phyloP scores from a whole-genome alignment of 2,329 filamentous ascomycete species.

The Rhynchosporium graminicola region DNA sequence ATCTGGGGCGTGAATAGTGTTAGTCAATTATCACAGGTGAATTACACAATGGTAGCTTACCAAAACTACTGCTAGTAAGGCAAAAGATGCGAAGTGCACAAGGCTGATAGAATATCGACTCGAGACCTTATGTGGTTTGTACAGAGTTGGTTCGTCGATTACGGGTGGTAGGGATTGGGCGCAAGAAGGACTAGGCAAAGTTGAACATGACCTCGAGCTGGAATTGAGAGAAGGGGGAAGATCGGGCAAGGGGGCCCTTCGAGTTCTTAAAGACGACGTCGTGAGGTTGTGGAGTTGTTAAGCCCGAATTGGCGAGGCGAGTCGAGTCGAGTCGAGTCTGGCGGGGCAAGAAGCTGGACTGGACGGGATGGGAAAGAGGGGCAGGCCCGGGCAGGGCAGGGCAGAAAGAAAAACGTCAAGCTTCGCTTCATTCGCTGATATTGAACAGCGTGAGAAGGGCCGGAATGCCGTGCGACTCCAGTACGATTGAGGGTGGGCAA shows the following conservation, averaged over 20 bases:
- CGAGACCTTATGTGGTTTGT: conserved; percentile 32
- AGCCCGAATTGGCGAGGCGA: conserved; percentile 34
- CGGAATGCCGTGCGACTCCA: conserved; percentile 27
- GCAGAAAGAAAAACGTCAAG: conserved; percentile 1
- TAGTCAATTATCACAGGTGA: background rate
- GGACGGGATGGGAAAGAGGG: conserved; percentile 21
- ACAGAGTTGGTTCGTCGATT: conserved; percentile 28
- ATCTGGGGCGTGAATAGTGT: conserved; percentile 43
- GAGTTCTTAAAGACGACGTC: conserved; percentile 34
- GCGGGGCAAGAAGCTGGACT: conserved; percentile 21
- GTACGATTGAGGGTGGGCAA: background rate
- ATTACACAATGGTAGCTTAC: conserved; percentile 28
- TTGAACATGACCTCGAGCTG: background rate
- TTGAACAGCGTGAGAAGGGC: conserved; percentile 15
- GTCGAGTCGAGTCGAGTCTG: background rate
- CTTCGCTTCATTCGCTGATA: conserved; percentile 13
- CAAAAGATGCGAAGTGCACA: conserved; percentile 40
- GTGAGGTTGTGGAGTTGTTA: conserved; percentile 30
- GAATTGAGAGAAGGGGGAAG: conserved; percentile 11
- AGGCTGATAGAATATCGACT: conserved; percentile 33
- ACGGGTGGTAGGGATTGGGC: conserved; percentile 17
- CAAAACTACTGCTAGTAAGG: conserved; percentile 38
- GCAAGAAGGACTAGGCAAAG: conserved; percentile 13
- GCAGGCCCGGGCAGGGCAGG: conserved; percentile 2
- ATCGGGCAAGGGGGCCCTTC: conserved; percentile 34